A percentile compares a stretch with the other conserved stretches of the same genome.
Evolutionary conservation across 2,329 filamentous ascomycete genomes (phyloP).

Genomic region (Bipolaris sorokiniana): DNA sequence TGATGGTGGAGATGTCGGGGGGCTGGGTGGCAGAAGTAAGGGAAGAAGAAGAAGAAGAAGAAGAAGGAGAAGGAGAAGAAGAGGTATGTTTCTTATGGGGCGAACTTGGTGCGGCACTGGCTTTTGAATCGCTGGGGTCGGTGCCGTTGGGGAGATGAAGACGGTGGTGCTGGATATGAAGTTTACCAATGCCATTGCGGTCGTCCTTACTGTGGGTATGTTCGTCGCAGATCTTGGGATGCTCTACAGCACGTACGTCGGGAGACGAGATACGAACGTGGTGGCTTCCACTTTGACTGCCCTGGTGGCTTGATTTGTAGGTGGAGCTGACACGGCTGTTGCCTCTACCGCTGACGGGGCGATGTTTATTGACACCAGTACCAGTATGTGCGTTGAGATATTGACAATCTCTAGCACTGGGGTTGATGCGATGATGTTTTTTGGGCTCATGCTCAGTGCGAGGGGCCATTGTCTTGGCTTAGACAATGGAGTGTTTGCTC

Average conservation of each 20-base stretch:
- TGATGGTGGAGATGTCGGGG: too few relatives aligned
- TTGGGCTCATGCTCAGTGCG: background rate
- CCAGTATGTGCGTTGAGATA: conserved; percentile 8
- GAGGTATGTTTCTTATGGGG: too few relatives aligned
- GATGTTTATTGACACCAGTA: conserved; percentile 7
- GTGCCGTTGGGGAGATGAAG: background rate
- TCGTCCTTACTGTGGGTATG: background rate
- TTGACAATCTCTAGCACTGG: background rate
- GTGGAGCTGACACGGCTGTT: background rate
- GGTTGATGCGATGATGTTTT: too few relatives aligned
- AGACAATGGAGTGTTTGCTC: background rate
- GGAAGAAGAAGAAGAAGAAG: too few relatives aligned
- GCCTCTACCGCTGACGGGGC: background rate
- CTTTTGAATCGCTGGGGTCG: too few relatives aligned
- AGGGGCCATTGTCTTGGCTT: conserved; percentile 3
- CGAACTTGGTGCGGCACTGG: too few relatives aligned
- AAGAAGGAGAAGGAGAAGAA: too few relatives aligned
- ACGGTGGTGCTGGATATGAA: background rate
- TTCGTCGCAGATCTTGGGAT: background rate
- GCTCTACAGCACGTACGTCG: background rate
- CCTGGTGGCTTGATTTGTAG: background rate
- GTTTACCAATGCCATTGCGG: too few relatives aligned
- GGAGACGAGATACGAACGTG: background rate
- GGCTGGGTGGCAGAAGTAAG: too few relatives aligned
- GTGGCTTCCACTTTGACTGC: background rate